Conservation (phyloP, 1,284 basidiomycete species). For the Sphagnurus paluster region DNA sequence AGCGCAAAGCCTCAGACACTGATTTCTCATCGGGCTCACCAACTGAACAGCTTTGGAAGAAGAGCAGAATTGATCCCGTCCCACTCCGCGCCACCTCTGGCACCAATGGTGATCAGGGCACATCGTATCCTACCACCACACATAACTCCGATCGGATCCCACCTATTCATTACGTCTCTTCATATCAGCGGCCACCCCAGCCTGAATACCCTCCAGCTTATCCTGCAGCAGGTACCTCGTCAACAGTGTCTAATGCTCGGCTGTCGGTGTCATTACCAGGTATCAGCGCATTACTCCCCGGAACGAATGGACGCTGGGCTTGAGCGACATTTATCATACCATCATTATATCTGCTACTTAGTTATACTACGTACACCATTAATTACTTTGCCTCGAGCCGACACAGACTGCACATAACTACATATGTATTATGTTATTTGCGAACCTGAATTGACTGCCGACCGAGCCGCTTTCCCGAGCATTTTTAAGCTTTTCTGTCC, state of each 20-base stretch:
- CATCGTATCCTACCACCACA: conserved; percentile 6
- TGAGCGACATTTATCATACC: conserved; percentile 12
- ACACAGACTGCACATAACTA: too few species aligned
- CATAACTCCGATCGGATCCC: conserved; percentile 10
- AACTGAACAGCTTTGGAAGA: conserved; percentile 73
- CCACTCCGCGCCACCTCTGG: conserved; percentile 6
- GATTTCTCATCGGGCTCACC: conserved; percentile 45
- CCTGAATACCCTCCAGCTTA: conserved; percentile 9
- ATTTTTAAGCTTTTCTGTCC: conserved; percentile 39
- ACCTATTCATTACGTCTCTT: conserved; percentile 14
- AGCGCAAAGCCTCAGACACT: conserved; percentile 58
- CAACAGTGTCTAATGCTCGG: conserved; percentile 6
- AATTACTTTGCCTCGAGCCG: too few species aligned
- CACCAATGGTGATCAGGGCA: conserved; percentile 14
- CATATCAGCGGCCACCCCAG: conserved; percentile 9
- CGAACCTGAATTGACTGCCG: too few species aligned
- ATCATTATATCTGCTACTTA: conserved; percentile 13
- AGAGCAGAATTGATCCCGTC: conserved; percentile 50
- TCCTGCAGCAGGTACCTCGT: conserved; percentile 5
- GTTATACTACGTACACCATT: conserved; percentile 10
- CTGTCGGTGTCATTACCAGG: conserved; percentile 14
- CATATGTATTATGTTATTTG: too few species aligned
- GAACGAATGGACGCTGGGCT: conserved; percentile 19
- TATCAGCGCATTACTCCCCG: conserved; percentile 20
- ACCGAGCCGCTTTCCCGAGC: conserved; percentile 35